phyloP scores from a whole-genome alignment of 495 filamentous ascomycete species.

The Lophium mytilinum region DNA sequence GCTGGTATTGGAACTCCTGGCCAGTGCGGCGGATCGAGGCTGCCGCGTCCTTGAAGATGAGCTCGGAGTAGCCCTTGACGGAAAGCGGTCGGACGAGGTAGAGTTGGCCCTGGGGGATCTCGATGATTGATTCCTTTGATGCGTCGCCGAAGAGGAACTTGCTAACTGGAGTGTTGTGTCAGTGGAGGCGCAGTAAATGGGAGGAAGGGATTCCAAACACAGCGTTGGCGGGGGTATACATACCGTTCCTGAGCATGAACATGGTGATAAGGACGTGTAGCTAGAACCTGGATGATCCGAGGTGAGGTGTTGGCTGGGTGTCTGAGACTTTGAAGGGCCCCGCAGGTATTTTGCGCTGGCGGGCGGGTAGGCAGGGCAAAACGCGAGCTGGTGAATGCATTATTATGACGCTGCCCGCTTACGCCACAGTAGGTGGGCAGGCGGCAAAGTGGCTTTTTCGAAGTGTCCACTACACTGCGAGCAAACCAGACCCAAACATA shows the following conservation, averaged over 20 bases:
- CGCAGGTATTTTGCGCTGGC: too few species aligned
- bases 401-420: too few species aligned
- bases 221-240: conserved; percentile 8
- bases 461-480: too few species aligned
- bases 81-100: conserved; percentile 93
- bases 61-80: conserved; percentile 93
- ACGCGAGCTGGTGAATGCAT: too few species aligned
- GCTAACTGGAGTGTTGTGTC: conserved; percentile 50
- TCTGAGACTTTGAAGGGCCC: too few species aligned
- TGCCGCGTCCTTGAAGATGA: conserved; percentile 96
- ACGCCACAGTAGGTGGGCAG: too few species aligned
- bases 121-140: conserved; percentile 88
- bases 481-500: too few species aligned
- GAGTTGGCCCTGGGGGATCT: conserved; percentile 89
- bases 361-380: too few species aligned
- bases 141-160: conserved; percentile 89
- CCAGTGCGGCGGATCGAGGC: conserved; percentile 86
- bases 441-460: too few species aligned
- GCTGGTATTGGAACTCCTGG: conserved; percentile 92
- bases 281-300: neutral
- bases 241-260: conserved; percentile 29
- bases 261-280: conserved; percentile 7
- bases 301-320: too few species aligned
- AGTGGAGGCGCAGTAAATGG: neutral
- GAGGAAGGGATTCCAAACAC: neutral